Evolutionary conservation across 2,329 filamentous ascomycete species (phyloP).

Genomic region (Thielaviopsis euricoi): DNA sequence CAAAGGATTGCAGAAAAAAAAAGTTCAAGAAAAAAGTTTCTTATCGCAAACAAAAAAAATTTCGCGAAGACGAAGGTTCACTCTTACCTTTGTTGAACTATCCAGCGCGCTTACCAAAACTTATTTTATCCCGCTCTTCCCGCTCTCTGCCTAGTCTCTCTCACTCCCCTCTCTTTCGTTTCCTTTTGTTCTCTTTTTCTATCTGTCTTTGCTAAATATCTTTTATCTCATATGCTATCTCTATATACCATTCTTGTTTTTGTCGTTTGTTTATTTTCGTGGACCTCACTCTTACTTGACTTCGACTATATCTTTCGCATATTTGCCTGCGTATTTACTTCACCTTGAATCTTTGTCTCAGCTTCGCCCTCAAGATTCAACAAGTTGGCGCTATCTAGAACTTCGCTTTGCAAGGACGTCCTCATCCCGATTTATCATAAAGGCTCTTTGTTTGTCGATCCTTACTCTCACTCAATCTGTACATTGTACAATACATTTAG

Average conservation of each 20-base stretch:
- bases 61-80: not conserved
- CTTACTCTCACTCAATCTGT: not conserved
- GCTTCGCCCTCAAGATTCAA: not conserved
- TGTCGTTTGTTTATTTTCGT: not conserved
- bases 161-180: not conserved
- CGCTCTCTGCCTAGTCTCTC: not conserved
- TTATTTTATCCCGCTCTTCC: constrained; percentile 5
- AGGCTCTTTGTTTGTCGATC: not conserved
- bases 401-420: not conserved
- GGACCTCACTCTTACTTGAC: not conserved
- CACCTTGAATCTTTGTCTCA: not conserved
- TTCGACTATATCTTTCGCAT: not conserved
- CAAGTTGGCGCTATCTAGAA: not conserved
- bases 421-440: not conserved
- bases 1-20: constrained; percentile 5
- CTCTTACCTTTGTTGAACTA: constrained; percentile 8
- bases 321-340: not conserved
- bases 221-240: not conserved
- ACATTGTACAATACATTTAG: not conserved
- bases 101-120: not conserved
- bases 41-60: not conserved
- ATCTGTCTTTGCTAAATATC: not conserved
- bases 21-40: not conserved
- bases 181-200: not conserved
- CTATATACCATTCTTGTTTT: not conserved